Percentiles rank a stretch among this genome's conserved stretches.
Evolutionary conservation across 2,329 filamentous ascomycete genomes (phyloP).

Genomic region (Arthrobotrys sinensis): DNA sequence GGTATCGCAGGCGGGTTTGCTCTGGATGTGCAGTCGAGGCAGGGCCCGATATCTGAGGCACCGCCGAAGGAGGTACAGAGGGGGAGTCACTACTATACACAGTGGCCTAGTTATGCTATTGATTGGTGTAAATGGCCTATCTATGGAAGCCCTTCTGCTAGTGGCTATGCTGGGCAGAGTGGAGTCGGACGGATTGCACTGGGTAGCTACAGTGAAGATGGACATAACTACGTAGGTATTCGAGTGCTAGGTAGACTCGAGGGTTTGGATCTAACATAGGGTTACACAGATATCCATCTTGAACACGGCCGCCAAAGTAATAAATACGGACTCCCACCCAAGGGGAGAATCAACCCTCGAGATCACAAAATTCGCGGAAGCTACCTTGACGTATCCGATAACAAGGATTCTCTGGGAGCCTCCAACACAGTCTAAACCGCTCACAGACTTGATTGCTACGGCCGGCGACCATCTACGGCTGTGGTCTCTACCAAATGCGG

Average conservation of each 20-base stretch:
- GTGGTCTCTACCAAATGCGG: conserved; percentile 83
- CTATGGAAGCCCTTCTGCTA: conserved; percentile 72
- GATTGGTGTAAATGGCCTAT: conserved; percentile 99
- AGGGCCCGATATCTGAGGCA: conserved; percentile 46
- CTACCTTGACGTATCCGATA: conserved; percentile 97
- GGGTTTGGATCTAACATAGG: conserved; percentile 1
- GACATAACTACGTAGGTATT: conserved; percentile 89
- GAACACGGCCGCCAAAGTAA: conserved; percentile 50
- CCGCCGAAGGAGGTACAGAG: conserved; percentile 52
- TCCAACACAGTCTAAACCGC: conserved; percentile 93
- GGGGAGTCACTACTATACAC: conserved; percentile 66
- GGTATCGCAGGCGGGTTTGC: conserved; percentile 44
- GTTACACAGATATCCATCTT: conserved; percentile 54
- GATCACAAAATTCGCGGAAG: conserved; percentile 93
- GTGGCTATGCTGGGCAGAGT: conserved; percentile 65
- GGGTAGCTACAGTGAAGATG: conserved; percentile 96
- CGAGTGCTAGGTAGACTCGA: conserved; percentile 62
- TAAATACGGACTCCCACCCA: conserved; percentile 54
- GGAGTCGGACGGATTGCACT: conserved; percentile 93
- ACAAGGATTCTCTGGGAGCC: conserved; percentile 97
- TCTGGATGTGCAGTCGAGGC: conserved; percentile 51
- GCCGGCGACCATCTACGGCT: conserved; percentile 93
- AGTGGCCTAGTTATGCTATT: conserved; percentile 95
- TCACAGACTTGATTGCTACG: conserved; percentile 92
- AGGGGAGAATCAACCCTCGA: conserved; percentile 76